Percentiles rank a stretch among this genome's conserved stretches.
phyloP scores from a whole-genome alignment of 352 stramenopile species.

The Globisporangium nodosum region DNA sequence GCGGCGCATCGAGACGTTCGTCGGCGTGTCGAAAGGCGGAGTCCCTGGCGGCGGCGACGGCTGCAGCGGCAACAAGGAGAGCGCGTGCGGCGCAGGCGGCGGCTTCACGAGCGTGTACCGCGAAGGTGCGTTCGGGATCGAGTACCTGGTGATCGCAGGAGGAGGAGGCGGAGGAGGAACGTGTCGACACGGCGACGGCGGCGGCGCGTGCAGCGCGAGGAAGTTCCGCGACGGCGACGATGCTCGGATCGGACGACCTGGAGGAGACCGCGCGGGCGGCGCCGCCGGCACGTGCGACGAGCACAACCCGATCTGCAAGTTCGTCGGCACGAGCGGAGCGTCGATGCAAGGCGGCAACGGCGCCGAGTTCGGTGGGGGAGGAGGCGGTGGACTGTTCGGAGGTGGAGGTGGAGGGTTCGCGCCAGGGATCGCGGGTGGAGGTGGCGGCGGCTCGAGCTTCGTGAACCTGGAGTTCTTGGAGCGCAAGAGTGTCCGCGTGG shows the following conservation, averaged over 20 bases:
- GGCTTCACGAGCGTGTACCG: constrained; percentile 71
- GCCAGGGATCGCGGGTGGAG: constrained; percentile 62
- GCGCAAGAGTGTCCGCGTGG: constrained; percentile 37
- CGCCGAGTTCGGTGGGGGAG: constrained; percentile 67
- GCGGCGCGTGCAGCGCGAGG: constrained; percentile 19
- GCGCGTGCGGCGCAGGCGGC: constrained; percentile 55
- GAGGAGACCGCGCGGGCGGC: constrained; percentile 33
- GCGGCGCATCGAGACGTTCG: constrained; percentile 32
- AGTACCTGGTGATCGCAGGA: constrained; percentile 62
- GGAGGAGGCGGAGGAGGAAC: constrained; percentile 66
- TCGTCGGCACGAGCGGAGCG: constrained; percentile 37
- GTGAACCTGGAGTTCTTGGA: constrained; percentile 39
- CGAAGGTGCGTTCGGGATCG: constrained; percentile 51
- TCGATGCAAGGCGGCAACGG: constrained; percentile 61
- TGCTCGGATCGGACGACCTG: constrained; percentile 38
- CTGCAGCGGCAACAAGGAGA: constrained; percentile 66
- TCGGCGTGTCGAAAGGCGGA: constrained; percentile 38
- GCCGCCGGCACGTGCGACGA: constrained; percentile 44
- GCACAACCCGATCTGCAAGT: constrained; percentile 59
- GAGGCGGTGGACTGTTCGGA: constrained; percentile 57
- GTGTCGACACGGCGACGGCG: constrained; percentile 53
- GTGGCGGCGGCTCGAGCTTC: constrained; percentile 59
- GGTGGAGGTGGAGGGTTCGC: constrained; percentile 64
- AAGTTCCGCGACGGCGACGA: constrained; percentile 37
- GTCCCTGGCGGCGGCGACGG: constrained; percentile 46